These are phyloP conservation scores for Diaporthe sp. DNA, from an alignment of 2,329 filamentous ascomycete genomes.

Conservation along the genomic window DNA sequence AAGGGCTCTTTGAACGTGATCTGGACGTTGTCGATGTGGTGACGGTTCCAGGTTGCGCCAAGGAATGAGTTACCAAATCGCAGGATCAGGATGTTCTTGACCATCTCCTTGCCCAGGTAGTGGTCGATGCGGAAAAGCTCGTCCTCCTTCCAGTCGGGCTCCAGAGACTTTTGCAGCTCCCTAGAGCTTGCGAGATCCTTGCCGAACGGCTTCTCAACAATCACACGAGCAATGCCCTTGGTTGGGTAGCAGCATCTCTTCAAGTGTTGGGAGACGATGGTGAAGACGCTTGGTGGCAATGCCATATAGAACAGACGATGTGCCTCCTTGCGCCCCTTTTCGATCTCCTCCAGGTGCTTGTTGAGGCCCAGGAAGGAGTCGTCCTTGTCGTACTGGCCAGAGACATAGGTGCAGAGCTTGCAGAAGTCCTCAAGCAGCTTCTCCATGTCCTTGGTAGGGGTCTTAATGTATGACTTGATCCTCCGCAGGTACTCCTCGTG, in stretches of 20 bases:
- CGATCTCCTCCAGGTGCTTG: constrained; percentile 87
- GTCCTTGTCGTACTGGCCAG: constrained; percentile 98
- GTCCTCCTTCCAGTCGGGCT: constrained; percentile 98
- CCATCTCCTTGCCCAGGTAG: constrained; percentile 99
- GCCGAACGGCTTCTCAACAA: constrained; percentile 99
- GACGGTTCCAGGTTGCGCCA: constrained; percentile 97
- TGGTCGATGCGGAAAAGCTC: constrained; percentile 99
- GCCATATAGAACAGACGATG: constrained; percentile 99
- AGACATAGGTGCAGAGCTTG: constrained; percentile 89
- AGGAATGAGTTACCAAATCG: constrained; percentile 99
- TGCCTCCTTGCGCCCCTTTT: constrained; percentile 84
- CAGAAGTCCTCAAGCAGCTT: constrained; percentile 94
- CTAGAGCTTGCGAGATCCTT: constrained; percentile 96
- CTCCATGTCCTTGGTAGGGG: constrained; percentile 96
- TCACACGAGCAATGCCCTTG: constrained; percentile 91
- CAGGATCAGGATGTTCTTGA: constrained; percentile 99
- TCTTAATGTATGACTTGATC: constrained; percentile 99
- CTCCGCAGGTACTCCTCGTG: constrained; percentile 94
- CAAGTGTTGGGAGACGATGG: constrained; percentile 94
- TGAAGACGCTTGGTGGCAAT: constrained; percentile 97
- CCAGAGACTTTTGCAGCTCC: constrained; percentile 93
- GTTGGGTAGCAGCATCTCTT: constrained; percentile 97
- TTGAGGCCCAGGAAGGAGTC: constrained; percentile 91
- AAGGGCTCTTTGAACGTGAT: constrained; percentile 99
- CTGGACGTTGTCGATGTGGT: constrained; percentile 99